Percentiles rank a stretch among this genome's conserved stretches.
phyloP scores from a whole-genome alignment of 345 rosid genomes.

The Aquilaria yunnanensis region DNA sequence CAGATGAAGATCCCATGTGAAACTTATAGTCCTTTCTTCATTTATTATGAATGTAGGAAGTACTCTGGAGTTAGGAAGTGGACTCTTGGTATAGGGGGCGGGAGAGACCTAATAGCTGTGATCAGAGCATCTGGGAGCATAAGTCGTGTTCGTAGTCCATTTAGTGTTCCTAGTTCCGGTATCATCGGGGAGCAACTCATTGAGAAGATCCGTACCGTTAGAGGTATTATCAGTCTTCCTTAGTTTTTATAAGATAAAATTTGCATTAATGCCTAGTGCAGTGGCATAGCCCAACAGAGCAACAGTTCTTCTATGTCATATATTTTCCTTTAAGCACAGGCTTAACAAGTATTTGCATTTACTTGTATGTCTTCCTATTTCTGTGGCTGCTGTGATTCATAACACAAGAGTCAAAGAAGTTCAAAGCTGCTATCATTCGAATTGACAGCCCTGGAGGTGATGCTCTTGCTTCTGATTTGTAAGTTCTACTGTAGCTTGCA shows the following conservation, averaged over 20 bases:
- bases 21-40: neutral
- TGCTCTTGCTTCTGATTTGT: slow-evolving; percentile 98
- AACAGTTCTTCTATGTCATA: too few relatives aligned
- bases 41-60: slow-evolving; percentile 42
- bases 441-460: slow-evolving; percentile 99
- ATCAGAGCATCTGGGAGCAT: slow-evolving; percentile 92
- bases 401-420: slow-evolving; percentile 57
- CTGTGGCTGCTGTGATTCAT: slow-evolving; percentile 1
- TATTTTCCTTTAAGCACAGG: too few relatives aligned
- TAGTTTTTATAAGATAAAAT: too few relatives aligned
- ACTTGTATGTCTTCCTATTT: neutral
- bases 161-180: slow-evolving; percentile 57
- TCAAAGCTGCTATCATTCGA: slow-evolving; percentile 82
- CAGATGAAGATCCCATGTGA: neutral
- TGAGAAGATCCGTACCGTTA: slow-evolving; percentile 74
- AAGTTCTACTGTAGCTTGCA: slow-evolving; percentile 34
- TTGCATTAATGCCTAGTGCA: too few relatives aligned
- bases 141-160: slow-evolving; percentile 71
- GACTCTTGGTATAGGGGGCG: slow-evolving; percentile 91
- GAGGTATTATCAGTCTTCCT: slow-evolving; percentile 39
- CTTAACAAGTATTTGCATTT: too few relatives aligned
- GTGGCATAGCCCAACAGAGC: too few relatives aligned
- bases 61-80: slow-evolving; percentile 75
- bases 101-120: slow-evolving; percentile 74
- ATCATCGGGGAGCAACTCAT: slow-evolving; percentile 76